Percentiles rank a stretch among this genome's conserved stretches.
Conservation (phyloP, 208 protist genomes). For the Leishmania tarentolae region DNA sequence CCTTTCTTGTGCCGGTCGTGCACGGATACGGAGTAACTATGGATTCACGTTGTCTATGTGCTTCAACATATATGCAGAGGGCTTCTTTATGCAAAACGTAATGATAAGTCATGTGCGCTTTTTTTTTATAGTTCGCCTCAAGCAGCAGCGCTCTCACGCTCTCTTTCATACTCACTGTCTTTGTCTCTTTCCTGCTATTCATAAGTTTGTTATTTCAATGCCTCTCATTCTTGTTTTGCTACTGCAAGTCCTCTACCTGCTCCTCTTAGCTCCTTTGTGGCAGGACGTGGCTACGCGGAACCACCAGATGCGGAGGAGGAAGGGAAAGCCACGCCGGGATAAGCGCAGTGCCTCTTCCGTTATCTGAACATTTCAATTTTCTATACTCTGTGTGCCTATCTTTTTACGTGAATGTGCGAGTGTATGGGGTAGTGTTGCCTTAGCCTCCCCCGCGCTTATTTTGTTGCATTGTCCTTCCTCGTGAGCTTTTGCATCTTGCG, state of each 20-base stretch:
- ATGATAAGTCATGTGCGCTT: background rate
- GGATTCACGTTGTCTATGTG: background rate
- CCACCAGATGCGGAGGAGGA: background rate
- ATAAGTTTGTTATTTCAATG: background rate
- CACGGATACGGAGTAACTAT: background rate
- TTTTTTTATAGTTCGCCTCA: background rate
- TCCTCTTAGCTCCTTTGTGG: background rate
- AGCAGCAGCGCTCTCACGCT: background rate
- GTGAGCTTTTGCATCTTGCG: background rate
- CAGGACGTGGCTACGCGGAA: background rate
- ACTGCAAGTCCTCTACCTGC: background rate
- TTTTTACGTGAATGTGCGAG: background rate
- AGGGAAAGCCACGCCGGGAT: background rate
- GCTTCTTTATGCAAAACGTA: background rate
- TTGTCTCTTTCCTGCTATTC: background rate
- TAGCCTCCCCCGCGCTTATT: background rate
- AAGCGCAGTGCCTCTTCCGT: background rate
- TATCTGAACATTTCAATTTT: background rate
- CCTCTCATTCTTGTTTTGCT: background rate
- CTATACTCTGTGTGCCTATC: background rate
- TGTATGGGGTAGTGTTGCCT: background rate
- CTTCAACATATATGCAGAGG: background rate
- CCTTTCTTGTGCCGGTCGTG: background rate
- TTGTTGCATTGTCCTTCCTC: background rate
- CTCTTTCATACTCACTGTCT: background rate